These are phyloP conservation scores for Coemansia sp. DNA, from an alignment of 192 early-diverging fungal genomes.

Conservation along the genomic window DNA sequence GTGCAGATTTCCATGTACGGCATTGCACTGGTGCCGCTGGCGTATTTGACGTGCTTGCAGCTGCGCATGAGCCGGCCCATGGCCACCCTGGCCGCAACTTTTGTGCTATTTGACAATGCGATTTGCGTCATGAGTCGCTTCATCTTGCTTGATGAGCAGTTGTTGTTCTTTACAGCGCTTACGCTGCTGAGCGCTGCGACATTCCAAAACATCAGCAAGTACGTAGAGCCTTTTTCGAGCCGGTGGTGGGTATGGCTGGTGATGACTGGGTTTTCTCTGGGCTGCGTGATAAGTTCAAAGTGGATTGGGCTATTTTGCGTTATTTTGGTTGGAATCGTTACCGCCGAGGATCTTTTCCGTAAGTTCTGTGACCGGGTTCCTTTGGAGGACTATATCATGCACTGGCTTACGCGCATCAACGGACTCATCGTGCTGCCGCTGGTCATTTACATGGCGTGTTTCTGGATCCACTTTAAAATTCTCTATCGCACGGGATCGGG, in stretches of 20 bases:
- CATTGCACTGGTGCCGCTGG: conserved; percentile 64
- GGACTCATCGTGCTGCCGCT: conserved; percentile 82
- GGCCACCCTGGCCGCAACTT: conserved; percentile 55
- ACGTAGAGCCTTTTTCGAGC: conserved; percentile 59
- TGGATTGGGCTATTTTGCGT: conserved; percentile 96
- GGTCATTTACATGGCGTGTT: conserved; percentile 77
- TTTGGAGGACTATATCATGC: conserved; percentile 64
- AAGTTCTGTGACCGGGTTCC: conserved; percentile 71
- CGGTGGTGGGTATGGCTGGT: conserved; percentile 68
- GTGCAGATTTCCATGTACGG: conserved; percentile 64
- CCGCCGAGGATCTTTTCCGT: conserved; percentile 87
- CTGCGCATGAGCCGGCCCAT: conserved; percentile 57
- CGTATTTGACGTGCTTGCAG: conserved; percentile 66
- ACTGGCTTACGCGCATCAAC: conserved; percentile 82
- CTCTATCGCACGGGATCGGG: conserved; percentile 81
- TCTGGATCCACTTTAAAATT: conserved; percentile 89
- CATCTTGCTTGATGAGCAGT: conserved; percentile 71
- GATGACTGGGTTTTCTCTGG: conserved; percentile 66
- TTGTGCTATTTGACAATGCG: conserved; percentile 72
- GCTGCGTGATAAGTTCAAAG: conserved; percentile 71
- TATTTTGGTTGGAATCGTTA: conserved; percentile 85
- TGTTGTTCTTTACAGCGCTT: conserved; percentile 68
- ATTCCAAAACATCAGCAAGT: conserved; percentile 56
- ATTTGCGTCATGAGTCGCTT: conserved; percentile 65
- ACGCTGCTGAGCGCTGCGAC: conserved; percentile 56